A percentile compares a stretch with the other conserved stretches of the same genome.
Evolutionary conservation across 371 early-diverging fungal species (phyloP).

Genomic region (Phascolomyces articulosus): DNA sequence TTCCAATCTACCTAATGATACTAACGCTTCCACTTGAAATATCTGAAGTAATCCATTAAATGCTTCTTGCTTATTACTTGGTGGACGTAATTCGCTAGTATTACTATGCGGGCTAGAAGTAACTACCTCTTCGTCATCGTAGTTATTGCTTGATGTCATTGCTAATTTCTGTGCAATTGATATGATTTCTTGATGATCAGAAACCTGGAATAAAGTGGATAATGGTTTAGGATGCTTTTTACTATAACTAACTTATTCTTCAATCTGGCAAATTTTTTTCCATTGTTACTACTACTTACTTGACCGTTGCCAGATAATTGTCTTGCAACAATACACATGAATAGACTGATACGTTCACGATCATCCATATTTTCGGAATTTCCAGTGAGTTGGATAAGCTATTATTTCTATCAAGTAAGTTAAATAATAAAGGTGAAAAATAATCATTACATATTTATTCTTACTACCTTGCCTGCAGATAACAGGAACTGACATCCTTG

Average conservation of each 20-base stretch:
- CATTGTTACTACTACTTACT: neutral
- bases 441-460: neutral
- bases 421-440: neutral
- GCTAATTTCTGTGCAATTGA: neutral
- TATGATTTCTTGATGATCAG: neutral
- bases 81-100: neutral
- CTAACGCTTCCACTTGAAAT: conserved; percentile 9
- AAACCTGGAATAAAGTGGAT: neutral
- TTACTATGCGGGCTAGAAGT: neutral
- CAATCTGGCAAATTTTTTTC: neutral
- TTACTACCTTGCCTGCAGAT: conserved; percentile 9
- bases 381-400: neutral
- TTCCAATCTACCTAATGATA: neutral
- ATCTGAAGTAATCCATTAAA: neutral
- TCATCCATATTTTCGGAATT: neutral
- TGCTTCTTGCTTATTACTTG: neutral
- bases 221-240: neutral
- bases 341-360: conserved; percentile 6
- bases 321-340: conserved; percentile 4
- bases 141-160: neutral
- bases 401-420: neutral
- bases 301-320: neutral
- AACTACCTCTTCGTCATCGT: neutral
- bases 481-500: conserved; percentile 6
- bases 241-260: neutral